Evolutionary conservation across 345 rosid genomes (phyloP).

Genomic region (Passiflora organensis): DNA sequence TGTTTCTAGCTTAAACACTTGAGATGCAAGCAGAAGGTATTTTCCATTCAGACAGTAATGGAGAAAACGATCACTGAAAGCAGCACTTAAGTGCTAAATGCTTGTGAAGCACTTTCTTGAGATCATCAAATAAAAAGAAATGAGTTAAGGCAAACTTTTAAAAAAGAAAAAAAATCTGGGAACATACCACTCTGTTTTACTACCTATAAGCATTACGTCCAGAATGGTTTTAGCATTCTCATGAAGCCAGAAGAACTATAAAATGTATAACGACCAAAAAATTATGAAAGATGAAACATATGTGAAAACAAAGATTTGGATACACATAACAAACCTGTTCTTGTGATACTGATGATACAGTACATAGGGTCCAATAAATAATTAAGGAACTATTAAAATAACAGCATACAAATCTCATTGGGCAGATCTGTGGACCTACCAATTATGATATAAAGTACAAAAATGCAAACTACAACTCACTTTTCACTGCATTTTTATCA

Average conservation of each 20-base stretch:
- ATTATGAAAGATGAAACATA: neutral
- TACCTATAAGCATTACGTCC: too few relatives aligned
- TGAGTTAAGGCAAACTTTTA: neutral
- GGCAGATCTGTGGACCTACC: neutral
- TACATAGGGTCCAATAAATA: neutral
- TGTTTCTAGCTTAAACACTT: too few relatives aligned
- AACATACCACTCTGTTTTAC: too few relatives aligned
- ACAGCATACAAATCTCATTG: too few relatives aligned
- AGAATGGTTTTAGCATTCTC: neutral
- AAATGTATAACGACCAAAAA: neutral
- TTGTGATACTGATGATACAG: constrained; percentile 2
- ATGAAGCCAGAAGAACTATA: neutral
- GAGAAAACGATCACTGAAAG: too few relatives aligned
- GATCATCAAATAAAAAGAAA: neutral
- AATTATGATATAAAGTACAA: constrained; percentile 5
- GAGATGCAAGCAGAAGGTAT: too few relatives aligned
- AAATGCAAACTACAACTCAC: constrained; percentile 29
- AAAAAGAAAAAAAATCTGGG: neutral
- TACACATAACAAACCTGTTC: neutral
- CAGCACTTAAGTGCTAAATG: too few relatives aligned
- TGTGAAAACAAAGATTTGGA: neutral
- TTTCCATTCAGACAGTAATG: too few relatives aligned
- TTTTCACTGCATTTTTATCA: constrained; percentile 62
- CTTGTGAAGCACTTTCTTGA: too few relatives aligned
- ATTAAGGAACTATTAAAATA: too few relatives aligned